Percentiles rank a stretch among this genome's conserved stretches.
Evolutionary conservation across 2,329 filamentous ascomycete genomes (phyloP).

Genomic region (Fusarium subtropicale): DNA sequence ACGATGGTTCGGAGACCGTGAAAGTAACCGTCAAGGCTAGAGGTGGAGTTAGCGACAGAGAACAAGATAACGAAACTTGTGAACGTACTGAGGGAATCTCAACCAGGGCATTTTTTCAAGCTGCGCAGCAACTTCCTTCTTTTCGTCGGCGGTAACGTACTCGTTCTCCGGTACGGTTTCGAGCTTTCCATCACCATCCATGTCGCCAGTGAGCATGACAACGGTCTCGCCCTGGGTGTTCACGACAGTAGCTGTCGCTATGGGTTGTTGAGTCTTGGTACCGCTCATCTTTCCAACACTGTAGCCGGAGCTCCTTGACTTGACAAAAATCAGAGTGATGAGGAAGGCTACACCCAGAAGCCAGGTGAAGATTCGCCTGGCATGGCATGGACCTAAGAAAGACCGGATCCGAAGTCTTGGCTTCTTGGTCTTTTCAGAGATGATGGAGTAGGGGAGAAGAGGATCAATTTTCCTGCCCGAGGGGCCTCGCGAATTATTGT

Average conservation of each 20-base stretch:
- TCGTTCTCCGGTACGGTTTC: constrained; percentile 42
- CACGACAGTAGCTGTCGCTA: constrained; percentile 45
- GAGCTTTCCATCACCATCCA: constrained; percentile 47
- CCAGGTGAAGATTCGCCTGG: constrained; percentile 65
- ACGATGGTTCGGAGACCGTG: constrained; percentile 80
- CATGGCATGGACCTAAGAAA: constrained; percentile 64
- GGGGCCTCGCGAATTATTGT: constrained; percentile 51
- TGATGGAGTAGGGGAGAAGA: constrained; percentile 51
- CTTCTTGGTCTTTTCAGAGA: constrained; percentile 51
- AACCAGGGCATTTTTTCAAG: constrained; percentile 56
- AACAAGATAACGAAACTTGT: background rate
- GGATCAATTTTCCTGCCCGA: constrained; percentile 50
- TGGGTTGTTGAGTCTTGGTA: constrained; percentile 40
- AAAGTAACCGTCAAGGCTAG: constrained; percentile 83
- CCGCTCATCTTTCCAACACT: constrained; percentile 45
- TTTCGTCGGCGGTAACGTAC: constrained; percentile 48
- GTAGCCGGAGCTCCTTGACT: constrained; percentile 46
- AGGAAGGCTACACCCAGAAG: constrained; percentile 56
- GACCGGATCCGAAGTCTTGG: constrained; percentile 57
- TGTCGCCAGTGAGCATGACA: constrained; percentile 47
- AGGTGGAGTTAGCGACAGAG: constrained; percentile 26
- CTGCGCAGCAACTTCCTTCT: constrained; percentile 48
- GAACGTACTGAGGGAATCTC: constrained; percentile 54
- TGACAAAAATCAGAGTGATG: constrained; percentile 56
- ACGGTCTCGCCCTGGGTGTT: constrained; percentile 47